phyloP scores from a whole-genome alignment of 2,329 filamentous ascomycete genomes.

The Epichloe sylvatica region DNA sequence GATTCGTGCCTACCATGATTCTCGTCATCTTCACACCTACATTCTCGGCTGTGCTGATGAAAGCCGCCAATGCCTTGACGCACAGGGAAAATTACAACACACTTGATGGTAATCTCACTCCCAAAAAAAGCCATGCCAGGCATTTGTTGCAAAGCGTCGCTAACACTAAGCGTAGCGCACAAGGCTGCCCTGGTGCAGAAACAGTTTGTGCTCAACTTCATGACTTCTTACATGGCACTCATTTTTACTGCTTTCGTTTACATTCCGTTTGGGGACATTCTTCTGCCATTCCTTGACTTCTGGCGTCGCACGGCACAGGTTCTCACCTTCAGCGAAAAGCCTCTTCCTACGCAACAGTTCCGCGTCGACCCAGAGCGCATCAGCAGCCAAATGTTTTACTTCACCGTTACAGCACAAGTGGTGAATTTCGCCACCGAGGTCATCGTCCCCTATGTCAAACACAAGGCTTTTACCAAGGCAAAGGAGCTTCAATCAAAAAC shows the following conservation, averaged over 20 bases:
- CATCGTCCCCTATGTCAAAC: constrained; percentile 72
- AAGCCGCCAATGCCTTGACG: constrained; percentile 62
- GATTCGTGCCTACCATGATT: constrained; percentile 77
- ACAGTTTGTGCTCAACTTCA: constrained; percentile 91
- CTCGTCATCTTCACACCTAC: constrained; percentile 72
- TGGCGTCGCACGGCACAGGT: constrained; percentile 62
- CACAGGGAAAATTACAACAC: constrained; percentile 88
- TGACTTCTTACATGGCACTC: constrained; percentile 87
- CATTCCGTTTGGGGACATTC: constrained; percentile 72
- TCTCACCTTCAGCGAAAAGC: constrained; percentile 62
- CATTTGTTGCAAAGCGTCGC: background rate
- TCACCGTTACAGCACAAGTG: constrained; percentile 85
- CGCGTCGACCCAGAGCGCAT: constrained; percentile 71
- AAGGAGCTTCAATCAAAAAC: constrained; percentile 56
- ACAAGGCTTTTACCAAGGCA: constrained; percentile 62
- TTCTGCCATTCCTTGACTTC: constrained; percentile 76
- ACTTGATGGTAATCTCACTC: constrained; percentile 40
- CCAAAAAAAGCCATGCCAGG: background rate
- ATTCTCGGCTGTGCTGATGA: constrained; percentile 60
- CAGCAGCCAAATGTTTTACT: constrained; percentile 86
- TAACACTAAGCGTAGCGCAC: constrained; percentile 38
- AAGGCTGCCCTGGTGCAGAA: constrained; percentile 78
- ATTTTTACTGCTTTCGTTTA: constrained; percentile 90
- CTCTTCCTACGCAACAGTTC: constrained; percentile 53
- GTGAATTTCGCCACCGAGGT: constrained; percentile 78